A percentile compares a stretch with the other conserved stretches of the same genome.
phyloP scores from a whole-genome alignment of 495 filamentous ascomycete genomes.

The Friedmanniomyces simplex region DNA sequence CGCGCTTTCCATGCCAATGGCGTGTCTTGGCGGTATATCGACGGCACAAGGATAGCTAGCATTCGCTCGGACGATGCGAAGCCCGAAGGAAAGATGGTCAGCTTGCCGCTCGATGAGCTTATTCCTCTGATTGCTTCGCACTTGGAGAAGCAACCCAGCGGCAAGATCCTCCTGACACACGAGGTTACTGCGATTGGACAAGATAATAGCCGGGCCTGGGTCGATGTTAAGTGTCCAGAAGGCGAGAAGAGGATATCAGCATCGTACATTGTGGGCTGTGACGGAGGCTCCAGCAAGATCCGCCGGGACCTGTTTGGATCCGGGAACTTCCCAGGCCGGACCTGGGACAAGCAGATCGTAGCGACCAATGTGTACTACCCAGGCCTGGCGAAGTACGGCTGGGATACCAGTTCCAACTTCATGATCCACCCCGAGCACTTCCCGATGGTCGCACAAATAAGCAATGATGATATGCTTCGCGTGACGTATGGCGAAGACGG shows the following conservation, averaged over 20 bases:
- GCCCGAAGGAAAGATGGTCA: slow-evolving; percentile 33
- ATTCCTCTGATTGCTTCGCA: slow-evolving; percentile 40
- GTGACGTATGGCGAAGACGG: slow-evolving; percentile 48
- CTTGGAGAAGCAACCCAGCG: slow-evolving; percentile 35
- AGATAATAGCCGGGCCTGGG: slow-evolving; percentile 42
- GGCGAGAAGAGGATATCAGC: slow-evolving; percentile 35
- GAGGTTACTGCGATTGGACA: slow-evolving; percentile 33
- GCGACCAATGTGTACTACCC: slow-evolving; percentile 44
- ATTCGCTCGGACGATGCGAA: slow-evolving; percentile 17
- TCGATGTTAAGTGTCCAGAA: slow-evolving; percentile 38
- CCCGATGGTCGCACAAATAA: slow-evolving; percentile 50
- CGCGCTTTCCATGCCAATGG: slow-evolving; percentile 38
- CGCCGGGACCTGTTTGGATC: slow-evolving; percentile 44
- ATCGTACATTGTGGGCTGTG: slow-evolving; percentile 48
- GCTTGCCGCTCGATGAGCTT: slow-evolving; percentile 37
- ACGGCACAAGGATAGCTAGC: slow-evolving; percentile 9
- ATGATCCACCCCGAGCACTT: slow-evolving; percentile 48
- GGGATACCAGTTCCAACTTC: slow-evolving; percentile 41
- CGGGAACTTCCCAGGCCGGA: slow-evolving; percentile 44
- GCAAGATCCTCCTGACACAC: slow-evolving; percentile 7
- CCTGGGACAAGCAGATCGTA: slow-evolving; percentile 48
- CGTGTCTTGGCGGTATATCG: slow-evolving; percentile 39
- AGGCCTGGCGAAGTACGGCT: slow-evolving; percentile 42
- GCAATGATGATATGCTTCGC: slow-evolving; percentile 44
- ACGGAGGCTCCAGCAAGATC: slow-evolving; percentile 46